A percentile compares a stretch with the other conserved stretches of the same genome.
Evolutionary conservation across 345 rosid species (phyloP).

Genomic region (Pugionium dolabratum): DNA sequence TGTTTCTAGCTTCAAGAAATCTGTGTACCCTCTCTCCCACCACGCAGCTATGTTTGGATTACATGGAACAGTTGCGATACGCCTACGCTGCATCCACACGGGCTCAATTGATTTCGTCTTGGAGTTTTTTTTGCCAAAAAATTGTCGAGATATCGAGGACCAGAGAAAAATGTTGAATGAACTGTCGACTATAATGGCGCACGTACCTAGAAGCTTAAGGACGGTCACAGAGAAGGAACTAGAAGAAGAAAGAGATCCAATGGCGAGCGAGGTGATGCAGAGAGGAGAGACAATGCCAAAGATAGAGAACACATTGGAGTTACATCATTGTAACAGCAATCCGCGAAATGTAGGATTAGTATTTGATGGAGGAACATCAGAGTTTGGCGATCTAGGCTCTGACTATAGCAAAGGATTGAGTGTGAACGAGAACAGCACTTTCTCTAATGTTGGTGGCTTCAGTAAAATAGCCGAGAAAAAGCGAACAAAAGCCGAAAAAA

Average conservation of each 20-base stretch:
- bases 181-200: conserved; percentile 67
- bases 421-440: conserved; percentile 50
- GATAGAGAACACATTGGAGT: conserved; percentile 29
- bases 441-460: conserved; percentile 40
- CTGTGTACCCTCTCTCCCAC: conserved; percentile 91
- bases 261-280: conserved; percentile 41
- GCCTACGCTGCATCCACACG: conserved; percentile 66
- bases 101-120: conserved; percentile 75
- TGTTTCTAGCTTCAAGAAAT: conserved; percentile 62
- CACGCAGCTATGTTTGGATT: conserved; percentile 86
- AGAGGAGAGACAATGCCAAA: conserved; percentile 42
- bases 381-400: conserved; percentile 35
- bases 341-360: conserved; percentile 34
- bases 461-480: conserved; percentile 53
- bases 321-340: conserved; percentile 38
- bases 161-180: conserved; percentile 76
- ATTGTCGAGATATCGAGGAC: conserved; percentile 57
- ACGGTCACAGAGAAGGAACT: conserved; percentile 77
- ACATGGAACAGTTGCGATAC: conserved; percentile 82
- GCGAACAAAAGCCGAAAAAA: conserved; percentile 66
- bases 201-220: conserved; percentile 66
- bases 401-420: conserved; percentile 49
- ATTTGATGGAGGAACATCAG: conserved; percentile 36
- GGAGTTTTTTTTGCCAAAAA: conserved; percentile 88
- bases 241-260: conserved; percentile 48